Evolutionary conservation across 352 stramenopile species (phyloP), one percentile per base, ranked within the genome.

Genomic region (Phytophthora quininea): DNA sequence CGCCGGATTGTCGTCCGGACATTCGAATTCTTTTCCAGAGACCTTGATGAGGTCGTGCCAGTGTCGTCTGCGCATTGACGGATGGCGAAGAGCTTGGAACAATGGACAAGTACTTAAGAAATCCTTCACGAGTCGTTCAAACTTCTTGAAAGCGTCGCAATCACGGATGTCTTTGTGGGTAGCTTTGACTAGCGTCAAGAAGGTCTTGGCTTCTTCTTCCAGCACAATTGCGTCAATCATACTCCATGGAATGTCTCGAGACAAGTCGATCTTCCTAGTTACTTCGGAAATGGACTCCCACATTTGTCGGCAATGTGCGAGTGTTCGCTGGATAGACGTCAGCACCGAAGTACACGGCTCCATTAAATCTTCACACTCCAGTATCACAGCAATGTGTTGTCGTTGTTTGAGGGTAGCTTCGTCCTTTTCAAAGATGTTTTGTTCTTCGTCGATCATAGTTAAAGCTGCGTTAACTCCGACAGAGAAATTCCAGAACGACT

Each of bases 181-280:
- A 11, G 83, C 78, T 67, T 99, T 99, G 8, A 98, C 88, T 9
- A 98, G 84, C 46, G 66, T 71, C 58, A 92, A 63, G 51, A 95
- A 92, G 7, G 64, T 54, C 67, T 99, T 99, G 10, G 89, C 89
- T 61, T 97, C 94, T 71, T 98, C 96, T 65, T 99, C 96, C 9
- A 99, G 67, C 24, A 95, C 81, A 31, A 98, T 78, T 3, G 92
- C 83, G 60, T 98, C 88, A 14, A 99, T 82, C 76, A 97, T 86
- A 40, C 73, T 82, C 97, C 96, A 99, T 32, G 97, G 83, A 58
- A 98, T 80, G 35, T 93, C 85, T 69, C 95, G 91, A 0, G 80
- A 91, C 35, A 95, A 69, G 37, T 91, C 78, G 35, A 98, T 93
- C 72, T 98, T 98, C 6, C 77, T 78, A 14, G 95, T 89, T 1